Evolutionary conservation across 352 stramenopile species (phyloP), one percentile per base, ranked within the genome.

Genomic region (Globisporangium ultimum): DNA sequence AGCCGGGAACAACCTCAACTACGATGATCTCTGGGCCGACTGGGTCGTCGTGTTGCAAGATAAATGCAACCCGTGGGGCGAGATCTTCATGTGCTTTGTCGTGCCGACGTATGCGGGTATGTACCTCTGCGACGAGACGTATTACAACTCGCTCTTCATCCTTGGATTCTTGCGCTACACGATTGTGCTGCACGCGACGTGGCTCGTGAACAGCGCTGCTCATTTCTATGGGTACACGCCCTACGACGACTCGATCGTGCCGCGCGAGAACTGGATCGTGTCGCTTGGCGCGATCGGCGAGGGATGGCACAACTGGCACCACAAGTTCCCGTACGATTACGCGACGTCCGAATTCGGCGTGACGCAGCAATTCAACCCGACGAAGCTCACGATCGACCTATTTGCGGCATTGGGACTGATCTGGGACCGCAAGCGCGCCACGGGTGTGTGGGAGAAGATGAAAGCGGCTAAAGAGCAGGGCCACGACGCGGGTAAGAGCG

Each of bases 291-390:
- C 96, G 41, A 90, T 99, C 18, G 97, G 97, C 28, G 96, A 99
- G 72, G 96, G 96, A 71, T 99, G 96, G 95, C 96, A 99, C 84
- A 99, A 98, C 84, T 99, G 96, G 96, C 97, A 99, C 78, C 97
- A 99, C 92, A 99, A 99, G 77, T 99, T 99, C 73, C 97, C 97
- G 51, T 99, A 98, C 83, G 97, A 99, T 70, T 99, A 99, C 78
- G 94, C 97, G 53, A 96, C 97, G n/a, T 97, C 86, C 49, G 97
- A 99, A 80, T 98, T 98, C 69, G 97, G 97, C 36, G 82, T 97
- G 53, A 91, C 83, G 8, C 77, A 74, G 55, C 97, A 99, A 77
- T 99, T 98, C 82, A 99, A 99, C 78, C 97, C 97, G 9, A 98
- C 91, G 41, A 99, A 99, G 77, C 68, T 99, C 50, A 93, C 97